A percentile compares a stretch with the other conserved stretches of the same genome.
Evolutionary conservation across 2,329 filamentous ascomycete genomes (phyloP).

Genomic region (Ophiostoma himal-ulmi): DNA sequence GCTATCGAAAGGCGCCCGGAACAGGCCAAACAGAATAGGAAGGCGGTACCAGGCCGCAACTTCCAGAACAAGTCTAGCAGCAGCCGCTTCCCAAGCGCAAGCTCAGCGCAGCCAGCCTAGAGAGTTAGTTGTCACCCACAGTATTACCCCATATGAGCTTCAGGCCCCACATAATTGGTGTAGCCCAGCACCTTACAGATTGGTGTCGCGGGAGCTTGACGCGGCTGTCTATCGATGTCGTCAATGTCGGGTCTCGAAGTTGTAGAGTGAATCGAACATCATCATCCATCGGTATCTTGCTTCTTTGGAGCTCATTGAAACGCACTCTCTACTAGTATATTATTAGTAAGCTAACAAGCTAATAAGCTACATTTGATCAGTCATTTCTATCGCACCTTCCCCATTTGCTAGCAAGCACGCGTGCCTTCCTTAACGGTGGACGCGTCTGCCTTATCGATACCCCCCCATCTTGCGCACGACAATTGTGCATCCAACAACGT

Average conservation of each 20-base stretch:
- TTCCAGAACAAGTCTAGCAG: constrained; percentile 6
- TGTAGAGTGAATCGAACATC: background rate
- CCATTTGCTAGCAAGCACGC: background rate
- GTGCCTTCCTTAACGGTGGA: background rate
- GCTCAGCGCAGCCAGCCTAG: background rate
- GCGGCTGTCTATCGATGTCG: background rate
- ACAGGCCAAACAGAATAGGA: constrained; percentile 4
- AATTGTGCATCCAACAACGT: background rate
- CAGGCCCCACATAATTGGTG: background rate
- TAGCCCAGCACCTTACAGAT: background rate
- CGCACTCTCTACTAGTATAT: background rate
- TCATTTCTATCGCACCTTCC: background rate
- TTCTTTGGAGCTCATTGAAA: background rate
- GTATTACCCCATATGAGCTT: background rate
- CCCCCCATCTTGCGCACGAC: background rate
- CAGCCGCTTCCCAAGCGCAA: background rate
- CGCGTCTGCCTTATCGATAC: background rate
- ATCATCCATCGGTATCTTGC: background rate
- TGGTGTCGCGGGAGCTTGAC: background rate
- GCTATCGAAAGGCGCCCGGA: background rate
- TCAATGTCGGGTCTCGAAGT: background rate
- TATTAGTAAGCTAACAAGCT: background rate
- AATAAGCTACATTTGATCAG: background rate
- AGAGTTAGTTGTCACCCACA: background rate
- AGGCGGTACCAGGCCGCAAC: constrained; percentile 10